Evolutionary conservation across 495 filamentous ascomycete genomes (phyloP).

Genomic region (Cladorrhinum samala): DNA sequence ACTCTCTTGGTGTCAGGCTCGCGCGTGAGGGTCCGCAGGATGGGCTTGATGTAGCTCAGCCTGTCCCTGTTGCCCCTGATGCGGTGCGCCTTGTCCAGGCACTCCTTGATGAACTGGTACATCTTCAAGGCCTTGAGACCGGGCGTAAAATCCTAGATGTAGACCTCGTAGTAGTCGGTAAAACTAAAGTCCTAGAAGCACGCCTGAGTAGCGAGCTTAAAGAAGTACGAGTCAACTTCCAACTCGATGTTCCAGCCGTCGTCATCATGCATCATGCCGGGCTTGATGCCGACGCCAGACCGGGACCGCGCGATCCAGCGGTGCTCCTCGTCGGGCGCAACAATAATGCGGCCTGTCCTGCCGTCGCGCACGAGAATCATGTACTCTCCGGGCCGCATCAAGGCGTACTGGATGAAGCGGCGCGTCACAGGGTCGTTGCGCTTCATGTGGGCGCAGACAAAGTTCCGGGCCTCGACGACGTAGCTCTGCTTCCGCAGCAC

Average conservation of each 20-base stretch:
- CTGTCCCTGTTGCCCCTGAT: conserved; percentile 23
- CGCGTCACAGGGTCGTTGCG: conserved; percentile 44
- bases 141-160: conserved; percentile 44
- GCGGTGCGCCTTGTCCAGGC: conserved; percentile 29
- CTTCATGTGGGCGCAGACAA: conserved; percentile 46
- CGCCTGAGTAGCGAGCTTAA: conserved; percentile 31
- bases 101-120: conserved; percentile 7
- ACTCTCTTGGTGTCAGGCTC: conserved; percentile 32
- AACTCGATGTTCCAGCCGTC: conserved; percentile 32
- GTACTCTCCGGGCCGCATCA: conserved; percentile 37
- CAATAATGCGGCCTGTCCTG: conserved; percentile 41
- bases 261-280: neutral
- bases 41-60: conserved; percentile 29
- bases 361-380: conserved; percentile 43
- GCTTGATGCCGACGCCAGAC: conserved; percentile 21
- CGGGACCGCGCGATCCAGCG: conserved; percentile 43
- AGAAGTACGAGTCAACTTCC: conserved; percentile 35
- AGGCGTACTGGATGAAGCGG: conserved; percentile 45
- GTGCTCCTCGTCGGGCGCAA: conserved; percentile 36
- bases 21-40: conserved; percentile 33
- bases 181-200: conserved; percentile 44
- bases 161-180: conserved; percentile 46
- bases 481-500: conserved; percentile 29
- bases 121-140: conserved; percentile 15
- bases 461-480: conserved; percentile 41